Evolutionary conservation across 2,329 filamentous ascomycete genomes (phyloP).

Genomic region (Chrysoporthe deuterocubensis): DNA sequence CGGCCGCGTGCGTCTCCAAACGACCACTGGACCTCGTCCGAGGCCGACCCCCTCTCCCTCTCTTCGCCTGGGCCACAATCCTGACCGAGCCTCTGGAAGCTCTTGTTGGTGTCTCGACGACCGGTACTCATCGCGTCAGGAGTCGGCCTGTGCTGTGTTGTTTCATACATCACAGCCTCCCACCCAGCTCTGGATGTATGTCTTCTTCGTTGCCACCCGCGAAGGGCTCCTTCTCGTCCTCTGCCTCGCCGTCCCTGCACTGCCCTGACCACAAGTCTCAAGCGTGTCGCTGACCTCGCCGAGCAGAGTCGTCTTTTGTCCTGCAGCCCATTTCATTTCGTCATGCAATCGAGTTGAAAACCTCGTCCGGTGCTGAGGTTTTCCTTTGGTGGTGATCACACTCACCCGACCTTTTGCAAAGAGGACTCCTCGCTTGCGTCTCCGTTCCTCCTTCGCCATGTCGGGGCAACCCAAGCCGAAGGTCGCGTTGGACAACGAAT

Average conservation of each 20-base stretch:
- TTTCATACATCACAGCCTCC: not conserved
- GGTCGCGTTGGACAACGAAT: conserved; percentile 74
- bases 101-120: not conserved
- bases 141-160: conserved; percentile 9
- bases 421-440: conserved; percentile 11
- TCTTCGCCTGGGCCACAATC: not conserved
- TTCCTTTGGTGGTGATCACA: conserved; percentile 15
- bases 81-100: not conserved
- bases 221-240: not conserved
- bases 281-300: conserved; percentile 11
- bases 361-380: conserved; percentile 23
- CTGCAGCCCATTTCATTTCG: conserved; percentile 12
- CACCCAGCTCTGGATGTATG: conserved; percentile 10
- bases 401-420: conserved; percentile 3
- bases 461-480: conserved; percentile 62
- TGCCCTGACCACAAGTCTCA: not conserved
- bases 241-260: conserved; percentile 5
- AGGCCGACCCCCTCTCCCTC: not conserved
- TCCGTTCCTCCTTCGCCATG: conserved; percentile 28
- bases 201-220: conserved; percentile 16
- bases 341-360: conserved; percentile 27
- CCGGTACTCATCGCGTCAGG: not conserved
- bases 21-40: conserved; percentile 1
- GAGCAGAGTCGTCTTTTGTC: conserved; percentile 9
- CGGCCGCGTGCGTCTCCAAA: not conserved